Evolutionary conservation across 148 eudicot genomes (phyloP).

Genomic region (Rhododendron ovatum): DNA sequence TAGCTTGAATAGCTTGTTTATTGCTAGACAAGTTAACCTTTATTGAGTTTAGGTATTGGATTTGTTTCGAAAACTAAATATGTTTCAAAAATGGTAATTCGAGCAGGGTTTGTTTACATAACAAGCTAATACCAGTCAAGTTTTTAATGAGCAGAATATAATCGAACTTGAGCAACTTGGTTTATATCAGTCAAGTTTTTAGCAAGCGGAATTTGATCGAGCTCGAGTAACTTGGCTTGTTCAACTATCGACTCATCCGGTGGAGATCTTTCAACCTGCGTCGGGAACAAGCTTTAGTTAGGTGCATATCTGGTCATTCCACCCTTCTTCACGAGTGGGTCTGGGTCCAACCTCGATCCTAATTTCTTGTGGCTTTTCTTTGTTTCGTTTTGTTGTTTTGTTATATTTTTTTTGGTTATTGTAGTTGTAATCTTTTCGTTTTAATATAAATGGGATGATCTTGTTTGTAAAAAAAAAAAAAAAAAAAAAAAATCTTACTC

Average conservation of each 20-base stretch:
- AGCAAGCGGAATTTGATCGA: background rate
- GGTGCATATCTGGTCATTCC: no score
- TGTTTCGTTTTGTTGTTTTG: no score
- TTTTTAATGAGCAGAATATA: background rate
- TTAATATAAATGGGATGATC: no score
- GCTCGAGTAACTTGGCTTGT: background rate
- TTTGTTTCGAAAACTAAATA: background rate
- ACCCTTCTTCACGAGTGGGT: no score
- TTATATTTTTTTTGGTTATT: no score
- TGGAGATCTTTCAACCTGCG: no score
- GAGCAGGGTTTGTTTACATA: background rate
- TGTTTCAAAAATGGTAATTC: background rate
- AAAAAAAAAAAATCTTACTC: background rate
- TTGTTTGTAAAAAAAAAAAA: no score
- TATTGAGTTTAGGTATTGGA: background rate
- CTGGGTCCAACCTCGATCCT: no score
- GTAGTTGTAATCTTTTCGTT: no score
- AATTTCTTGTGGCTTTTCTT: no score
- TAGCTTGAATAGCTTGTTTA: background rate
- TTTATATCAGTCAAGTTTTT: background rate
- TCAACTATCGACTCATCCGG: background rate
- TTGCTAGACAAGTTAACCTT: background rate
- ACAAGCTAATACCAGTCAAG: background rate
- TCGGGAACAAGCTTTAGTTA: no score
- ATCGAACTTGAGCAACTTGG: background rate